A percentile compares a stretch with the other conserved stretches of the same genome.
Evolutionary conservation across 345 rosid genomes (phyloP).

Genomic region (Eucalyptus erythrocorys): DNA sequence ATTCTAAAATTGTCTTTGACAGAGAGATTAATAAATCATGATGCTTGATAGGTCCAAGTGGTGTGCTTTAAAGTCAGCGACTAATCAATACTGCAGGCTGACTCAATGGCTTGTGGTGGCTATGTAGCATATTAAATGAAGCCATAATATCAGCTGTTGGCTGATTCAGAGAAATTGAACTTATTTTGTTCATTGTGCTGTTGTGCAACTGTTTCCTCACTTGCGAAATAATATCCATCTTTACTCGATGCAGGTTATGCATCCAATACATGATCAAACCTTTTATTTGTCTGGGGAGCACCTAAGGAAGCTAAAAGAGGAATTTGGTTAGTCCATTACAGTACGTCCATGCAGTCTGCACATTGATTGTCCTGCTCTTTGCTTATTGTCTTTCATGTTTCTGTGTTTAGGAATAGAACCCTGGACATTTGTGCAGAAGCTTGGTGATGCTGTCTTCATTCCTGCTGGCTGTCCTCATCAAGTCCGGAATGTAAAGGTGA

Average conservation of each 20-base stretch:
- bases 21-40: not conserved
- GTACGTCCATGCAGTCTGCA: not conserved
- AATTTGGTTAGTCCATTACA: slow-evolving; percentile 36
- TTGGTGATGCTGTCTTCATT: slow-evolving; percentile 59
- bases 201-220: not conserved
- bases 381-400: not conserved
- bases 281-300: slow-evolving; percentile 54
- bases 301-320: slow-evolving; percentile 56
- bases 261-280: slow-evolving; percentile 66
- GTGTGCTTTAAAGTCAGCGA: not conserved
- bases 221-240: not conserved
- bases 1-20: not conserved
- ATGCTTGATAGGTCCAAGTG: not conserved
- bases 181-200: not conserved
- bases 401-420: slow-evolving; percentile 40
- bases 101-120: not conserved
- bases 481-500: slow-evolving; percentile 62
- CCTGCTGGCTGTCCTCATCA: slow-evolving; percentile 73
- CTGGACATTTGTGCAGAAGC: slow-evolving; percentile 51
- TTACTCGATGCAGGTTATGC: slow-evolving; percentile 26
- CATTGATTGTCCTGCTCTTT: not conserved
- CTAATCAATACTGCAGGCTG: not conserved
- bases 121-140: not conserved
- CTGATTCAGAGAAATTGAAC: not conserved
- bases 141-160: not conserved